Percentiles rank a stretch among this genome's conserved stretches.
phyloP scores from a whole-genome alignment of 2,329 filamentous ascomycete genomes.

The Trichocomaceae sp. region DNA sequence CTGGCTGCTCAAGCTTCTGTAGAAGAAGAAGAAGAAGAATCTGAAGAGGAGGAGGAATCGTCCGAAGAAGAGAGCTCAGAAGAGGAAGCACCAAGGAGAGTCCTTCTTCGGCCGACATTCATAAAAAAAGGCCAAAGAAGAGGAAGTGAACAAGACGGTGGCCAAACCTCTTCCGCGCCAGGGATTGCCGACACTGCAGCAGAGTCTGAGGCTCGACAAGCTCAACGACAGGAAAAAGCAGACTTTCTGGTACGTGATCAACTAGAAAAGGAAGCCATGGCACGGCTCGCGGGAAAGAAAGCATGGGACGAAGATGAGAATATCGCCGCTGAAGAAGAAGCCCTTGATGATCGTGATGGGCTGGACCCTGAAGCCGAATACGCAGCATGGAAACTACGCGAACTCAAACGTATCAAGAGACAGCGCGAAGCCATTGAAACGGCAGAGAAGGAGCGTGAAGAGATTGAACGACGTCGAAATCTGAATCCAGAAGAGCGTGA shows the following conservation, averaged over 20 bases:
- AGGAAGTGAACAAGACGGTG: constrained; percentile 23
- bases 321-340: constrained; percentile 57
- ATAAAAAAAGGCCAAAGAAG: constrained; percentile 58
- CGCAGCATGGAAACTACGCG: constrained; percentile 88
- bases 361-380: constrained; percentile 80
- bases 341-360: constrained; percentile 83
- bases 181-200: constrained; percentile 31
- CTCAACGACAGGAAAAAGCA: constrained; percentile 61
- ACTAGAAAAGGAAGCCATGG: constrained; percentile 71
- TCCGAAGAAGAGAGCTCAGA: constrained; percentile 40
- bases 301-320: constrained; percentile 72
- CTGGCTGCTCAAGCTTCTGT: constrained; percentile 25
- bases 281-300: constrained; percentile 67
- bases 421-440: constrained; percentile 78
- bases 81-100: constrained; percentile 51
- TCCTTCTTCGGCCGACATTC: constrained; percentile 60
- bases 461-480: constrained; percentile 80
- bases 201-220: constrained; percentile 34
- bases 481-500: constrained; percentile 79
- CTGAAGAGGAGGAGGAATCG: too few species aligned
- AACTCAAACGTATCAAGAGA: constrained; percentile 80
- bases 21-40: constrained; percentile 38
- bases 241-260: constrained; percentile 83
- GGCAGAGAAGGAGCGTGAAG: constrained; percentile 76
- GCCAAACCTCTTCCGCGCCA: constrained; percentile 16